Percentiles rank a stretch among this genome's conserved stretches.
Conservation (phyloP, 768 basidiomycete species). For the Podaxis mareebaensis region DNA sequence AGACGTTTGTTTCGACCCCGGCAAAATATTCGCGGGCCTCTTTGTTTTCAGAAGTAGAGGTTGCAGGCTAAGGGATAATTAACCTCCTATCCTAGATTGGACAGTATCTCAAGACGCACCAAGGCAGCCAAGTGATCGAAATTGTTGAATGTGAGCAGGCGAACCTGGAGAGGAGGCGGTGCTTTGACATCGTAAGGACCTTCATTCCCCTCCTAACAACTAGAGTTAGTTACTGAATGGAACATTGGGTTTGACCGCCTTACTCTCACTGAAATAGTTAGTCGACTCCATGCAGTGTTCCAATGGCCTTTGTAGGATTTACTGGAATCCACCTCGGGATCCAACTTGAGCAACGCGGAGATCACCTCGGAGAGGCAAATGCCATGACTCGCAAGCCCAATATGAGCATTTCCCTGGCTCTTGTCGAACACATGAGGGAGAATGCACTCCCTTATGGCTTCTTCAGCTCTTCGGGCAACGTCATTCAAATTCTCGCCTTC, state of each 20-base stretch:
- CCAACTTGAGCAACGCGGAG: slow-evolving; percentile 50
- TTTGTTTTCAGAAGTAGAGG: not conserved
- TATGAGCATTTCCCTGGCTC: slow-evolving; percentile 33
- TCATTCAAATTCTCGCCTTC: slow-evolving; percentile 70
- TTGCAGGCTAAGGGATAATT: not conserved
- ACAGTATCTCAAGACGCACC: not conserved
- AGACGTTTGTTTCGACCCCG: not conserved
- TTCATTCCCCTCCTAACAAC: not conserved
- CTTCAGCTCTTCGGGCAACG: slow-evolving; percentile 52
- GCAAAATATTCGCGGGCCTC: slow-evolving; percentile 7
- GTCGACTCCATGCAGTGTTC: slow-evolving; percentile 78
- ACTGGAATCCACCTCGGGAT: slow-evolving; percentile 44
- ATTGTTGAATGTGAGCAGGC: slow-evolving; percentile 8
- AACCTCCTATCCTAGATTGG: not conserved
- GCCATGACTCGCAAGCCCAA: slow-evolving; percentile 77
- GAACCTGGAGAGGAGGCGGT: slow-evolving; percentile 8
- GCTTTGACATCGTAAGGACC: not conserved
- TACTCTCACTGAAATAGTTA: slow-evolving; percentile 48
- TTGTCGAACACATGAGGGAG: slow-evolving; percentile 54
- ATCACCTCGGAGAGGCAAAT: slow-evolving; percentile 67
- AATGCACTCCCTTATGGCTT: slow-evolving; percentile 52
- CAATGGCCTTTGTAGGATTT: slow-evolving; percentile 46
- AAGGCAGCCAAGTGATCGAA: slow-evolving; percentile 5
- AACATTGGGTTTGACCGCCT: not conserved
- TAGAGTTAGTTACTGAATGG: not conserved